These are phyloP conservation scores for Moniliella sp. DNA, from an alignment of 1,284 basidiomycete genomes.

Conservation along the genomic window DNA sequence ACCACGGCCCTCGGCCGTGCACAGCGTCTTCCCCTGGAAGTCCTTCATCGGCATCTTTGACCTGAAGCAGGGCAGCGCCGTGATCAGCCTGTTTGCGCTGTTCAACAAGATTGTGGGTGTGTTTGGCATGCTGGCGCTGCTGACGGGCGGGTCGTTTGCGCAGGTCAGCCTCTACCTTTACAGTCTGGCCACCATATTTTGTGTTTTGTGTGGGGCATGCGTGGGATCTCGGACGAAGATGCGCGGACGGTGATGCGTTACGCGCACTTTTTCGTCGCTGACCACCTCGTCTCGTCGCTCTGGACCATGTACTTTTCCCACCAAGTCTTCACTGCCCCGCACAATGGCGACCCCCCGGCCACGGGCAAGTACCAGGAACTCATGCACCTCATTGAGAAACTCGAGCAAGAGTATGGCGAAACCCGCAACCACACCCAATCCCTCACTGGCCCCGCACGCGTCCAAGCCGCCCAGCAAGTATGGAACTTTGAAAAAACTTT, in stretches of 20 bases:
- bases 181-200: constrained; percentile 60
- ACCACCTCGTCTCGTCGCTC: constrained; percentile 73
- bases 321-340: constrained; percentile 43
- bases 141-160: constrained; percentile 65
- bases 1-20: background rate
- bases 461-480: constrained; percentile 34
- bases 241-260: constrained; percentile 52
- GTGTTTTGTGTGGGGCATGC: constrained; percentile 66
- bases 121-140: constrained; percentile 75
- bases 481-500: constrained; percentile 75
- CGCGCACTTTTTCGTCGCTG: constrained; percentile 71
- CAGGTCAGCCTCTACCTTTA: constrained; percentile 68
- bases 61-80: constrained; percentile 28
- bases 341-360: constrained; percentile 3
- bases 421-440: constrained; percentile 23
- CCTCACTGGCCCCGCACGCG: constrained; percentile 36
- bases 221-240: constrained; percentile 48
- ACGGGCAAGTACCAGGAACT: constrained; percentile 22
- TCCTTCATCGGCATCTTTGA: constrained; percentile 30
- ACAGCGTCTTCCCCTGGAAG: constrained; percentile 2
- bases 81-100: constrained; percentile 37
- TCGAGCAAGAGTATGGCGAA: constrained; percentile 20
- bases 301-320: constrained; percentile 79
- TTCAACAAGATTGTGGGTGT: constrained; percentile 95
- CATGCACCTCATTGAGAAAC: constrained; percentile 29